Evolutionary conservation across 805 yeast species (phyloP).

Genomic region (Ogataea parapolymorpha): DNA sequence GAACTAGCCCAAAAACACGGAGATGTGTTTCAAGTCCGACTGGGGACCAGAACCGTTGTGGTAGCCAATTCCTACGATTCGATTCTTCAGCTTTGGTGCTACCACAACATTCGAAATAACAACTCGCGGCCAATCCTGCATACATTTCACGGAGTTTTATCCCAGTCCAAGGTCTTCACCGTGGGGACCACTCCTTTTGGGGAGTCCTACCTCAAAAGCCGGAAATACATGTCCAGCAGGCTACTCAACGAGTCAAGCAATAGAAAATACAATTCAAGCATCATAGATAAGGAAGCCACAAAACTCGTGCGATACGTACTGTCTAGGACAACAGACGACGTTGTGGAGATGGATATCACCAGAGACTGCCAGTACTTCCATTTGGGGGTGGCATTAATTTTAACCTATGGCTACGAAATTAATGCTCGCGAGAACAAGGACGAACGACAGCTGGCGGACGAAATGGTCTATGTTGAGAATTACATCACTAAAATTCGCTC

Average conservation of each 20-base stretch:
- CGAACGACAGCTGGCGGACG: conserved; percentile 43
- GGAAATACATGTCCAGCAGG: conserved; percentile 46
- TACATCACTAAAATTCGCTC: conserved; percentile 55
- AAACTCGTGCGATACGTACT: conserved; percentile 17
- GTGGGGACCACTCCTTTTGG: conserved; percentile 66
- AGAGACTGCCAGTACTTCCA: conserved; percentile 47
- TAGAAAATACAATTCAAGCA: conserved; percentile 30
- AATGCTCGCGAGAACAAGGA: conserved; percentile 38
- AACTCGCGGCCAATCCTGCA: conserved; percentile 65
- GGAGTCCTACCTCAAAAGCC: conserved; percentile 41
- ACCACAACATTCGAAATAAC: conserved; percentile 43
- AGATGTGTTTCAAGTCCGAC: conserved; percentile 55
- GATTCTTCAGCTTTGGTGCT: conserved; percentile 51
- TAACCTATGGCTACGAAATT: conserved; percentile 52
- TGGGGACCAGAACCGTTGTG: conserved; percentile 55
- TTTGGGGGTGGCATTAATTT: conserved; percentile 44
- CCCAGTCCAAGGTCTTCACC: conserved; percentile 54
- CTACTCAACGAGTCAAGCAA: conserved; percentile 37
- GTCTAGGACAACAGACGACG: conserved; percentile 12
- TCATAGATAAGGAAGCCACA: conserved; percentile 41
- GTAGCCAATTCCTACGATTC: conserved; percentile 66
- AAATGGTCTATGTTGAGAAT: conserved; percentile 54
- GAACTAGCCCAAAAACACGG: conserved; percentile 44
- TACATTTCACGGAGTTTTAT: conserved; percentile 64
- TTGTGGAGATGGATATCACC: conserved; percentile 39